Conservation (phyloP, 2,329 filamentous ascomycete genomes). For the Rhynchosporium agropyri region DNA sequence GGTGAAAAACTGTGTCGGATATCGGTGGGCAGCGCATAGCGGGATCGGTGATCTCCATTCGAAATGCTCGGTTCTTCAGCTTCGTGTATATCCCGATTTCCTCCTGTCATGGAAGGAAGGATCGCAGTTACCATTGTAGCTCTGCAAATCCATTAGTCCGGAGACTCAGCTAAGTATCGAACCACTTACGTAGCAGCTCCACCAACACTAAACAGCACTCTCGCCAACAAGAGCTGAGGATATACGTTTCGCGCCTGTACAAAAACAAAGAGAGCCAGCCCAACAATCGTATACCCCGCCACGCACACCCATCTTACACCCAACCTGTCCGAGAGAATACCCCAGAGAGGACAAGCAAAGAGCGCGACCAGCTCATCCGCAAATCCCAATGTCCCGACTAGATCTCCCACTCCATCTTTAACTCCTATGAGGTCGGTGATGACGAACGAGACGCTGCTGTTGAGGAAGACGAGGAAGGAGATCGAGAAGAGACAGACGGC, state of each 20-base stretch:
- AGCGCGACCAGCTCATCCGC: slow-evolving; percentile 82
- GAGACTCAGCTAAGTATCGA: background rate
- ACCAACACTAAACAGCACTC: slow-evolving; percentile 86
- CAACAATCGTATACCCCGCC: slow-evolving; percentile 80
- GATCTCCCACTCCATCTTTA: slow-evolving; percentile 72
- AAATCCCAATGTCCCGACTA: slow-evolving; percentile 83
- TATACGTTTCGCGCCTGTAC: slow-evolving; percentile 88
- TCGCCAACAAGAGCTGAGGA: slow-evolving; percentile 81
- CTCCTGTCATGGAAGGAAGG: slow-evolving; percentile 70
- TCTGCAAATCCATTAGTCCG: slow-evolving; percentile 42
- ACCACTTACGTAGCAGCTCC: slow-evolving; percentile 76
- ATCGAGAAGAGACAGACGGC: slow-evolving; percentile 86
- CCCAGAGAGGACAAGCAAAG: slow-evolving; percentile 79
- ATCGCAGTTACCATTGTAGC: slow-evolving; percentile 98
- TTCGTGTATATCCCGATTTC: slow-evolving; percentile 23
- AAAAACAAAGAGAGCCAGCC: slow-evolving; percentile 73
- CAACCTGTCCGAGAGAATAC: slow-evolving; percentile 73
- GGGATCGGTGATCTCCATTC: slow-evolving; percentile 26
- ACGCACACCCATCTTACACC: slow-evolving; percentile 75
- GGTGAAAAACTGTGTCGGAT: slow-evolving; percentile 62
- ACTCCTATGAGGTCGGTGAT: slow-evolving; percentile 80
- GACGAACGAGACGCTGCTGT: slow-evolving; percentile 81
- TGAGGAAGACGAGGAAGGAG: slow-evolving; percentile 86
- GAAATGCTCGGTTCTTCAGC: slow-evolving; percentile 29
- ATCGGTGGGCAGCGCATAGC: slow-evolving; percentile 36